Base-by-base conservation (phyloP, 768 basidiomycete species). In the Punctularia strigosozonata region DNA sequence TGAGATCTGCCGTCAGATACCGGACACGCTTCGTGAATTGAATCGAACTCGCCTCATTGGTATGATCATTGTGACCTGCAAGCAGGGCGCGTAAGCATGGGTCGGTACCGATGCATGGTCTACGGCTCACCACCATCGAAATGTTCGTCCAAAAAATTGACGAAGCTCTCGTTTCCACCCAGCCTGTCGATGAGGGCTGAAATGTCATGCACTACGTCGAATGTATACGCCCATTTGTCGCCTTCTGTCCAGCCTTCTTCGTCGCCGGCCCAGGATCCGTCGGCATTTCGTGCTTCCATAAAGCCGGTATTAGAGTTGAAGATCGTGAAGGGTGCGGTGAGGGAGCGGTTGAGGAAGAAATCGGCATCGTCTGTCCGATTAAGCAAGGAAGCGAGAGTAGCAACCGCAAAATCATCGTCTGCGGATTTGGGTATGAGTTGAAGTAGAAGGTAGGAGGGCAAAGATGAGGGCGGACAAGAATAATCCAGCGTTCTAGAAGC, bases 181-280 rank as follows among this genome's bases (percentile, higher is more conserved):
- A 77, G 69, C 37, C 61, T 61, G 38, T 68, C 57, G 15, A 85
- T 75, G 13, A 88, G 59, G 7, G 63, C 71, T 4, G 74, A 66
- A 3, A 83, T 54, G 42, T 83, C 75, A 38, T 87, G 84, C 14
- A 84, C 72, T 5, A 84, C 80, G 31, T 81, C 79, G 45, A 85
- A 80, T 3, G 80, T 78, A 53, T 88, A 88, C 6, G 78, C 78
- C 77, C 77, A 78, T 52, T 69, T 69, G 49, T 79, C 76, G 25
- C 85, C 87, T 55, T 90, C 86, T 1, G 86, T 89, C 80, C 83
- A 90, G 0, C 86, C 86, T 10, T 58, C 65, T 43, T 73, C 66
- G 23, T 48, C 45, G 6, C 87, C 82, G 3, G 84, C 84, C 78
- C 79, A 87, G 8, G 63, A 57, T 0, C 84, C 84, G 48, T 71